Evolutionary conservation across 2,329 filamentous ascomycete species (phyloP).

Genomic region (Triangularia setosa): DNA sequence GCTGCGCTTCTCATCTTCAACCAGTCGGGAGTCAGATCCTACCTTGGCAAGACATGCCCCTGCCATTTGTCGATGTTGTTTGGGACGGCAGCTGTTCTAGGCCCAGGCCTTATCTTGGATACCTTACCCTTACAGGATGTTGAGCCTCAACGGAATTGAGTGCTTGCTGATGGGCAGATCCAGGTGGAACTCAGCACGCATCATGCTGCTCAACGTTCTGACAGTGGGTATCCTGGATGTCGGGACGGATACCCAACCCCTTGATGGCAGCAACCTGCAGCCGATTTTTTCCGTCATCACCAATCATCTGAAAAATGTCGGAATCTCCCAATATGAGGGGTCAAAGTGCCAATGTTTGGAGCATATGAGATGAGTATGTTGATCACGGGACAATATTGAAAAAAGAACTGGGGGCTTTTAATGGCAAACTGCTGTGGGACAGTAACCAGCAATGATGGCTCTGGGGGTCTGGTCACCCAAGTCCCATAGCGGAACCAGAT

Average conservation of each 20-base stretch:
- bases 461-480: too few species aligned
- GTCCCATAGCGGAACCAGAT: too few species aligned
- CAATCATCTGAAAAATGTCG: not conserved
- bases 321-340: not conserved
- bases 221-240: not conserved
- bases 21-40: not conserved
- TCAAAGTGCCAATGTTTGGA: not conserved
- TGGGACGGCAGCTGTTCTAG: not conserved
- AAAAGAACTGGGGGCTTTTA: too few species aligned
- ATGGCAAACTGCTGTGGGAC: too few species aligned
- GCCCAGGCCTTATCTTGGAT: not conserved
- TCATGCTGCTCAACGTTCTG: not conserved
- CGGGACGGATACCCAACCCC: not conserved
- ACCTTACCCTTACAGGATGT: not conserved
- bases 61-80: not conserved
- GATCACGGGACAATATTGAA: not conserved
- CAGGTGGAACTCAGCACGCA: not conserved
- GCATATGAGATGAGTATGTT: not conserved
- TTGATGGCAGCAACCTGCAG: not conserved
- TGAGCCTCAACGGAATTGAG: not conserved
- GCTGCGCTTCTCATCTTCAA: not conserved
- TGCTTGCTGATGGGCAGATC: not conserved
- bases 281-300: not conserved
- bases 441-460: too few species aligned
- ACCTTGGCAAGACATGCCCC: not conserved